These are phyloP conservation scores for Aspergillus piperis DNA, from an alignment of 2,329 filamentous ascomycete genomes.

Conservation along the genomic window DNA sequence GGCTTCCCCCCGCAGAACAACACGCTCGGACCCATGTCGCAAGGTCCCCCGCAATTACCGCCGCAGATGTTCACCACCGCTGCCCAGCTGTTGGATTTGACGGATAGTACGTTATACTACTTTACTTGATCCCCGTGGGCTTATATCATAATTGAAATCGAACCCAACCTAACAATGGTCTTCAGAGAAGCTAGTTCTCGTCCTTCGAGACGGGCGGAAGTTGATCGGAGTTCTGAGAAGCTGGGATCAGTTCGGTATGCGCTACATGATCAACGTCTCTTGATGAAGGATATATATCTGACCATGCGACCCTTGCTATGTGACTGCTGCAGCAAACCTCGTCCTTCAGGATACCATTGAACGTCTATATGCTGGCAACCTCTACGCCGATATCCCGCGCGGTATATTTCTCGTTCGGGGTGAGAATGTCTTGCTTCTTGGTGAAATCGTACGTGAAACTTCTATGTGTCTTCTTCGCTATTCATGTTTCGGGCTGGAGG, in stretches of 20 bases:
- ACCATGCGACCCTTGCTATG: neutral
- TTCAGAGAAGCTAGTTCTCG: slow-evolving; percentile 89
- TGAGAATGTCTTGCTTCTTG: slow-evolving; percentile 93
- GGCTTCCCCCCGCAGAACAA: slow-evolving; percentile 30
- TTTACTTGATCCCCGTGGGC: neutral
- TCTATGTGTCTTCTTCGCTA: neutral
- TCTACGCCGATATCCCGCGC: slow-evolving; percentile 82
- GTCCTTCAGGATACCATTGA: slow-evolving; percentile 92
- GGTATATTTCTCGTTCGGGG: slow-evolving; percentile 91
- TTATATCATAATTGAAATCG: no score
- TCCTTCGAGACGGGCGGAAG: slow-evolving; percentile 90
- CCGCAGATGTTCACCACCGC: slow-evolving; percentile 99
- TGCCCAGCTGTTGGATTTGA: slow-evolving; percentile 90
- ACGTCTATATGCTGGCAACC: slow-evolving; percentile 71
- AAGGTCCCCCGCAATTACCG: slow-evolving; percentile 51
- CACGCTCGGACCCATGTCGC: slow-evolving; percentile 33
- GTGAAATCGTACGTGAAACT: slow-evolving; percentile 68
- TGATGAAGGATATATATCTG: neutral
- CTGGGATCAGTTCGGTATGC: slow-evolving; percentile 95
- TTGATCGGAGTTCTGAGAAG: slow-evolving; percentile 88
- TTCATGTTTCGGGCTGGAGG: neutral
- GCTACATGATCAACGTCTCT: neutral
- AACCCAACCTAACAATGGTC: neutral
- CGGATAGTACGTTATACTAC: slow-evolving; percentile 73
- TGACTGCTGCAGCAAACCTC: slow-evolving; percentile 72